phyloP scores from a whole-genome alignment of 345 rosid genomes.

The Dipteronia dyeriana region DNA sequence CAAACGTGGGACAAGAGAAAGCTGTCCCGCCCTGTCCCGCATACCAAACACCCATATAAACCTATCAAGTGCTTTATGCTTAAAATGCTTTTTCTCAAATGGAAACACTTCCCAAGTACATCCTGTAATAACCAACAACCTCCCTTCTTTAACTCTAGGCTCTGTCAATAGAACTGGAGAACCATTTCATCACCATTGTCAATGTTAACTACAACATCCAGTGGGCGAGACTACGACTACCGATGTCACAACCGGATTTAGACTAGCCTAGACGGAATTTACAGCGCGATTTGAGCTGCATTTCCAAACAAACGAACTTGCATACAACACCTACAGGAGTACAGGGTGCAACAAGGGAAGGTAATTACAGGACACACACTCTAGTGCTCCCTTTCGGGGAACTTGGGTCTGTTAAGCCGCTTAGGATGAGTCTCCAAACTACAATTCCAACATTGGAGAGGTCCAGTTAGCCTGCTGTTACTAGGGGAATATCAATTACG shows the following conservation, averaged over 20 bases:
- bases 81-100: not conserved
- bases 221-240: not conserved
- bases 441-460: not conserved
- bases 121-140: not conserved
- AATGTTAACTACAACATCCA: no score
- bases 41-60: no score
- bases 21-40: no score
- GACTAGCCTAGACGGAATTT: constrained; percentile 5
- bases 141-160: not conserved
- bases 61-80: no score
- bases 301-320: constrained; percentile 16
- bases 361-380: not conserved
- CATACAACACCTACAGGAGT: constrained; percentile 6
- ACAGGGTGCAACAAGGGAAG: not conserved
- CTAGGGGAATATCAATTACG: not conserved
- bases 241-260: constrained; percentile 2
- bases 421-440: no score
- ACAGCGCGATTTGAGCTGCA: constrained; percentile 7
- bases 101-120: not conserved
- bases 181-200: constrained; percentile 7
- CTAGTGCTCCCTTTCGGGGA: no score
- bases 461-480: not conserved
- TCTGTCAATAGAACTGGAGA: not conserved
- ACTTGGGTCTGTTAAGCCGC: no score
- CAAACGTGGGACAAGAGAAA: no score